These are phyloP conservation scores for Didymella lethalis DNA, from an alignment of 2,329 filamentous ascomycete genomes.

Conservation along the genomic window DNA sequence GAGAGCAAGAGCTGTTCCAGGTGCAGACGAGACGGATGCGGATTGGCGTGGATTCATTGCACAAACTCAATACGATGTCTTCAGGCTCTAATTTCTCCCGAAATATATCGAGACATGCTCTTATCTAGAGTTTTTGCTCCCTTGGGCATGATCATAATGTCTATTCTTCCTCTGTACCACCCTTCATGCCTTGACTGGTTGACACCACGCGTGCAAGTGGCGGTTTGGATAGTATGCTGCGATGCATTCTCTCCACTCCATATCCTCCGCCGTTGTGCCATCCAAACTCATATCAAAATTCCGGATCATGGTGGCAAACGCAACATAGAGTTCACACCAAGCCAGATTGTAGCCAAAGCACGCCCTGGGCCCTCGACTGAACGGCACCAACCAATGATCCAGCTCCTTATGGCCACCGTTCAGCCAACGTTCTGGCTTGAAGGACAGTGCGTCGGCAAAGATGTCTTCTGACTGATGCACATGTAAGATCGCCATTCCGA, in stretches of 20 bases:
- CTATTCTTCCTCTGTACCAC: background rate
- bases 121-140: background rate
- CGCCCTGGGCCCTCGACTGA: constrained; percentile 5
- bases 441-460: background rate
- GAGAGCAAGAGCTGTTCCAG: background rate
- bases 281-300: constrained; percentile 4
- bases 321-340: constrained; percentile 9
- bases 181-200: background rate
- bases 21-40: background rate
- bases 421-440: constrained; percentile 6
- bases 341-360: constrained; percentile 8
- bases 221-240: constrained; percentile 10
- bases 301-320: constrained; percentile 6
- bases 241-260: constrained; percentile 9
- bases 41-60: constrained; percentile 19
- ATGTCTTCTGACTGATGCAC: constrained; percentile 4
- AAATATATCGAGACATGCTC: background rate
- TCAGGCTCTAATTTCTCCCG: constrained; percentile 10
- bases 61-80: constrained; percentile 17
- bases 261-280: constrained; percentile 4
- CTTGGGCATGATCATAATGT: background rate
- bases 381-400: constrained; percentile 7
- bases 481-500: constrained; percentile 6
- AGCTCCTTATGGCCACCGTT: constrained; percentile 1
- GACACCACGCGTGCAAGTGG: constrained; percentile 11